Conservation (phyloP, 495 filamentous ascomycete species). For the Penicillium coprophilum region DNA sequence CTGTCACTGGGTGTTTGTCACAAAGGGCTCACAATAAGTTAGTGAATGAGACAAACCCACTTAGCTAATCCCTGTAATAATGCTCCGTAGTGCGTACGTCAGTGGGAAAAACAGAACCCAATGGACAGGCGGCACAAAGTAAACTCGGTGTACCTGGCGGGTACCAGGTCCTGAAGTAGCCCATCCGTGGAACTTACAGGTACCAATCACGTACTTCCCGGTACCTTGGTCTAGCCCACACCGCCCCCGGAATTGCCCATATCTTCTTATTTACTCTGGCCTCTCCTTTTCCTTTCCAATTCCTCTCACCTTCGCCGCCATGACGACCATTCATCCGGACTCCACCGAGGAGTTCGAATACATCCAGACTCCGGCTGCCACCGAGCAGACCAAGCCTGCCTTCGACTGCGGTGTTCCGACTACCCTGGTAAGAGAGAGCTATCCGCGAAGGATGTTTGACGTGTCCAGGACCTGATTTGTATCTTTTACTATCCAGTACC, state of each 20-base stretch:
- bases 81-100: conserved; percentile 3
- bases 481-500: conserved; percentile 46
- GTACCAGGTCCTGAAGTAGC: background rate
- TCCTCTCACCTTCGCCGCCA: conserved; percentile 30
- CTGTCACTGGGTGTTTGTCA: background rate
- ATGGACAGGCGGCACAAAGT: background rate
- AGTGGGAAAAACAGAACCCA: background rate
- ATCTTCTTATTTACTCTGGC: conserved; percentile 27
- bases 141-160: conserved; percentile 8
- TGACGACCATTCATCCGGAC: conserved; percentile 51
- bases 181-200: conserved; percentile 14
- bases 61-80: background rate
- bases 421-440: conserved; percentile 27
- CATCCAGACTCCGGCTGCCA: conserved; percentile 61
- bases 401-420: conserved; percentile 33
- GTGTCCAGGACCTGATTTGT: conserved; percentile 3
- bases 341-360: conserved; percentile 66
- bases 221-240: conserved; percentile 16
- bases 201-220: conserved; percentile 13
- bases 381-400: conserved; percentile 38
- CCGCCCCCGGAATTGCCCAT: conserved; percentile 30
- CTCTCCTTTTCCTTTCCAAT: conserved; percentile 26
- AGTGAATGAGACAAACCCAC: background rate
- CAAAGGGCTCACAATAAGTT: background rate
- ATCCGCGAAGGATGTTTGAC: background rate